phyloP scores from a whole-genome alignment of 257 asterid species.

The Schizonepeta tenuifolia region DNA sequence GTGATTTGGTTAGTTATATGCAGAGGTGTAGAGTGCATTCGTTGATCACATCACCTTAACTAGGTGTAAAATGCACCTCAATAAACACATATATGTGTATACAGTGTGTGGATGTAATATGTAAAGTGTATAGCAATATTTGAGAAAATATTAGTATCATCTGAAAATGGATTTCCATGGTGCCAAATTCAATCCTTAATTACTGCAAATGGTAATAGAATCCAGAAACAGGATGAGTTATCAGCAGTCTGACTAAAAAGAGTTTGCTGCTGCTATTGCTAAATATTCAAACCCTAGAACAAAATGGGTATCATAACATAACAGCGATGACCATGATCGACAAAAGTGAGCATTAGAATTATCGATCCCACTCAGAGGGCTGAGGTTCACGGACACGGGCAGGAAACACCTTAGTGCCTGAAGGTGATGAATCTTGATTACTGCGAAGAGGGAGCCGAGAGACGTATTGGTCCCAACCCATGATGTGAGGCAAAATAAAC shows the following conservation, averaged over 20 bases:
- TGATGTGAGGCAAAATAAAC: conserved; percentile 94
- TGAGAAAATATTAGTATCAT: neutral
- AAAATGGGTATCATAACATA: conserved; percentile 12
- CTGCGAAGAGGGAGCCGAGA: conserved; percentile 39
- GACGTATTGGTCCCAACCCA: conserved; percentile 82
- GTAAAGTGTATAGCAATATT: too few relatives aligned
- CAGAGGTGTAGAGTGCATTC: conserved; percentile 64
- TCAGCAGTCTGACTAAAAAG: conserved; percentile 4
- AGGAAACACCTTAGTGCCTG: conserved; percentile 36
- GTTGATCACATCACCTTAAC: conserved; percentile 12
- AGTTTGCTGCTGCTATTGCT: neutral
- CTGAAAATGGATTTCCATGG: neutral
- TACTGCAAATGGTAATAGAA: conserved; percentile 18
- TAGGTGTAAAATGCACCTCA: neutral
- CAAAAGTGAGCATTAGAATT: conserved; percentile 20
- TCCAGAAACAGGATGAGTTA: conserved; percentile 16
- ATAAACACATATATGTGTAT: neutral
- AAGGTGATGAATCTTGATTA: conserved; percentile 36
- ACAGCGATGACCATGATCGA: neutral
- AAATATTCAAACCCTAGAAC: conserved; percentile 22
- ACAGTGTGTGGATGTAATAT: neutral
- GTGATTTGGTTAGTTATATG: conserved; percentile 73
- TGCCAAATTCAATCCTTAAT: conserved; percentile 16
- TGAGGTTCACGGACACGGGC: conserved; percentile 49
- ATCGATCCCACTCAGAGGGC: conserved; percentile 83